phyloP scores from a whole-genome alignment of 2,329 filamentous ascomycete species.

The Sporothrix curviconia region DNA sequence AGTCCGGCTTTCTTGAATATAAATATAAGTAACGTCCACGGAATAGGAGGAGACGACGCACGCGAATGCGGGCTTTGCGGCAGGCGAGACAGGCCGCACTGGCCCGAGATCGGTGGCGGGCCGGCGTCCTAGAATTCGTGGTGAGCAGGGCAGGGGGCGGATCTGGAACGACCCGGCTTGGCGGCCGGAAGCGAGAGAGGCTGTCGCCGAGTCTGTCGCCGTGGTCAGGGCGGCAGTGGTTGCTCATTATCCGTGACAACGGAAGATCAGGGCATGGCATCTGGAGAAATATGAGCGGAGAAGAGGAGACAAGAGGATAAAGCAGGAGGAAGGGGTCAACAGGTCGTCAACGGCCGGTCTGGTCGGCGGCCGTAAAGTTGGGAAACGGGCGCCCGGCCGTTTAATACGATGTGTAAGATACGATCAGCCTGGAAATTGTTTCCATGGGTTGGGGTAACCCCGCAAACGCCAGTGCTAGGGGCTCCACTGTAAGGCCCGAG shows the following conservation, averaged over 20 bases:
- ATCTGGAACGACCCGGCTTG: background rate
- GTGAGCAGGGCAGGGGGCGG: background rate
- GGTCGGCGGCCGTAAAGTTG: background rate
- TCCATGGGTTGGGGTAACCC: slow-evolving; percentile 6
- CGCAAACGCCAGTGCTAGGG: background rate
- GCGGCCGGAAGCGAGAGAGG: background rate
- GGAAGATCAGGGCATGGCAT: background rate
- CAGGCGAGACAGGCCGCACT: slow-evolving; percentile 6
- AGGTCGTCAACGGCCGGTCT: background rate
- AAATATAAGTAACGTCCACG: background rate
- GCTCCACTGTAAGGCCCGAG: background rate
- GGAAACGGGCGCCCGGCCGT: background rate
- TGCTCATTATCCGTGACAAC: background rate
- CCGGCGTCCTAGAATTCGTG: background rate
- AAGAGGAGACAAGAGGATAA: background rate
- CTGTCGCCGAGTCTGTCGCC: background rate
- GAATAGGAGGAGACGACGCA: background rate
- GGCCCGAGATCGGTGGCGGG: slow-evolving; percentile 9
- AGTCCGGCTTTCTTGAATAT: no score
- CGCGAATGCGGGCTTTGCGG: slow-evolving; percentile 6
- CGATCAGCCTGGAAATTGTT: slow-evolving; percentile 6
- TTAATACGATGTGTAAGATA: no score
- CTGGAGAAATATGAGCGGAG: background rate
- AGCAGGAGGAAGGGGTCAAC: background rate
- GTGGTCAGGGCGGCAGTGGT: background rate